phyloP scores from a whole-genome alignment of 208 protist genomes.

The Leishmania arabica region DNA sequence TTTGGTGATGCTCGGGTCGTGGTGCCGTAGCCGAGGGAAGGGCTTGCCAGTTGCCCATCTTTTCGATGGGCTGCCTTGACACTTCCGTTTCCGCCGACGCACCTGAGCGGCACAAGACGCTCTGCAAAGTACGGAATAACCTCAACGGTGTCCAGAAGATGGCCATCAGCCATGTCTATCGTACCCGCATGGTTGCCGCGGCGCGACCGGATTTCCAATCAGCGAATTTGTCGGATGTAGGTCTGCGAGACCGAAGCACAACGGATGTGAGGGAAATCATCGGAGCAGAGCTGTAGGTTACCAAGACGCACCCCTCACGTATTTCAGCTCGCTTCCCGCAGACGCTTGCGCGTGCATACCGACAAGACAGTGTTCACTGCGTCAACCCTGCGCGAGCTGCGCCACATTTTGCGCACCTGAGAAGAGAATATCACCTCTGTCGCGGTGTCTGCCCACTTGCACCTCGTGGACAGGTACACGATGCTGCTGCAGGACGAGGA shows the following conservation, averaged over 20 bases:
- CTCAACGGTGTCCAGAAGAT: constrained; percentile 58
- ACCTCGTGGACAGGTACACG: constrained; percentile 30
- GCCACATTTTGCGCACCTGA: constrained; percentile 38
- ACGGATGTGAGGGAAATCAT: constrained; percentile 82
- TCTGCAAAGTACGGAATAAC: constrained; percentile 80
- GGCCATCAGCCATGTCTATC: constrained; percentile 55
- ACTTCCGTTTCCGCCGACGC: constrained; percentile 22
- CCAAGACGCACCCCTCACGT: constrained; percentile 43
- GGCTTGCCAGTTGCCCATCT: constrained; percentile 63
- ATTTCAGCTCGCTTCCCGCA: constrained; percentile 82
- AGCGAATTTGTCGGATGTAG: constrained; percentile 60
- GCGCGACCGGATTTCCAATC: constrained; percentile 38
- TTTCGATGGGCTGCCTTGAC: constrained; percentile 79
- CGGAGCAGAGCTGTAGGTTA: constrained; percentile 65
- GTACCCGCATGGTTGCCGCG: constrained; percentile 39
- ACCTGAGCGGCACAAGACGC: constrained; percentile 61
- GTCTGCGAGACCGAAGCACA: constrained; percentile 50
- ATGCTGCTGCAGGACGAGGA: constrained; percentile 21
- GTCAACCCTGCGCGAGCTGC: constrained; percentile 63
- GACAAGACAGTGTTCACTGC: constrained; percentile 72
- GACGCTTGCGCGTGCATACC: constrained; percentile 51
- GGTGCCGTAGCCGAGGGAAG: constrained; percentile 76
- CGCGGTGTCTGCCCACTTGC: constrained; percentile 21
- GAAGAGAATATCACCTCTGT: constrained; percentile 21
- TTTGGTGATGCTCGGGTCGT: constrained; percentile 79